Base-by-base conservation (phyloP, 2,329 filamentous ascomycete species). In the Colletotrichum coccodes region DNA sequence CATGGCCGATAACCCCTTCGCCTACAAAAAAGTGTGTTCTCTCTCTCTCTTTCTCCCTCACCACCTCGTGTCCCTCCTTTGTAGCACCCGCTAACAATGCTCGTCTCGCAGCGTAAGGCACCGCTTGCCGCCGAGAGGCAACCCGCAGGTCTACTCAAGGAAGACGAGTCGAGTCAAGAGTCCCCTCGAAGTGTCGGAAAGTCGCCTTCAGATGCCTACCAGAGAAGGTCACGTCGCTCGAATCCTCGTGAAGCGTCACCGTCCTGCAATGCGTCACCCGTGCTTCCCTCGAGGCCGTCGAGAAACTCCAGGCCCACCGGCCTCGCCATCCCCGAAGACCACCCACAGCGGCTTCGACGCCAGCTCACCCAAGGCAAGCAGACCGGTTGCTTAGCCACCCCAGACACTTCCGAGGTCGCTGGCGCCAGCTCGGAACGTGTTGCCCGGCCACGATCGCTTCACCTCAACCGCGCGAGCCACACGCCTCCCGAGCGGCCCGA, bases 321-420 rank as follows among this genome's bases (percentile, higher is more conserved):
- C 9, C 63, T 68, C n/a, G 42, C 70, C 30, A 70, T 78, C 32
- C 72, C 79, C 7, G 68, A 73, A 21, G 73, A 76, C 18, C 77
- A 79, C 2, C 76, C 79, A 2, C 81, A 84, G 46, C 80, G 79
- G 60, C 76, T 84, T 9, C 81, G 81, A 28, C 80, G 81, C 38
- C 77, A 77, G 23, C 73, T 81, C 6, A 73, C 77, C 32, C 75
- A 77, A 23, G 74, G 74, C 32, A 73, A 68, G 71, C 40, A 74
- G 74, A 32, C 72, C 72, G 68, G 75, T 68, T 76, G 85, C 71
- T 81, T 88, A 23, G 85, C 86, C 16, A 91, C 89, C 0, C 89
- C 89, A n/a, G 88, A 90, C 71, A 82, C 84, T 12, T 86, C 87
- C 12, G 87, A 89, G 64, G 68, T 84, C 4, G 56, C 32, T n/a